Conservation (phyloP, 176 grass and related monocot genomes). For the Chrysopogon serrulatus region DNA sequence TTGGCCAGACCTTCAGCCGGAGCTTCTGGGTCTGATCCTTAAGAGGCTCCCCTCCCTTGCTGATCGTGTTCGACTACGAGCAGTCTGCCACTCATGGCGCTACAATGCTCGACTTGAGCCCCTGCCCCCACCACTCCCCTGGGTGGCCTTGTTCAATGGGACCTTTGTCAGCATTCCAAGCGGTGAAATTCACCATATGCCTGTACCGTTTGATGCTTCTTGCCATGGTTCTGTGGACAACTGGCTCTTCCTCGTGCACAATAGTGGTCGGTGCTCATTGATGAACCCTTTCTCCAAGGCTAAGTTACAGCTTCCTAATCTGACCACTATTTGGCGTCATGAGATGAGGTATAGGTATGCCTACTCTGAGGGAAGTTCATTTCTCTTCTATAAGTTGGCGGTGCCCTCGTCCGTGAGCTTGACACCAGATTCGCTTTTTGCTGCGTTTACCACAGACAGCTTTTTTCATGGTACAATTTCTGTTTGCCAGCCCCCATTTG, state of each 20-base stretch:
- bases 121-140: not conserved
- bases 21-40: not conserved
- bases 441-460: not conserved
- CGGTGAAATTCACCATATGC: not conserved
- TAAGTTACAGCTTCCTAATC: not conserved
- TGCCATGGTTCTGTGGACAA: not conserved
- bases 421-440: not conserved
- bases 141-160: not conserved
- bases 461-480: not conserved
- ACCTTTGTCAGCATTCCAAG: not conserved
- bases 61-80: not conserved
- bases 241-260: not conserved
- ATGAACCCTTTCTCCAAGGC: not conserved
- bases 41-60: not conserved
- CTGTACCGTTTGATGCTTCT: not conserved
- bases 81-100: not conserved
- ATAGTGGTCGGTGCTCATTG: not conserved
- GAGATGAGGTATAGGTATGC: not conserved
- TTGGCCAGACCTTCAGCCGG: too few relatives aligned
- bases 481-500: not conserved
- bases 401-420: not conserved
- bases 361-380: not conserved
- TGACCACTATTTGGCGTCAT: not conserved
- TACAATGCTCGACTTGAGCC: not conserved
- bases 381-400: not conserved